Evolutionary conservation across 177 flowering plant species (phyloP), one percentile per base, ranked within the genome.

Genomic region (Vitis hybrid): DNA sequence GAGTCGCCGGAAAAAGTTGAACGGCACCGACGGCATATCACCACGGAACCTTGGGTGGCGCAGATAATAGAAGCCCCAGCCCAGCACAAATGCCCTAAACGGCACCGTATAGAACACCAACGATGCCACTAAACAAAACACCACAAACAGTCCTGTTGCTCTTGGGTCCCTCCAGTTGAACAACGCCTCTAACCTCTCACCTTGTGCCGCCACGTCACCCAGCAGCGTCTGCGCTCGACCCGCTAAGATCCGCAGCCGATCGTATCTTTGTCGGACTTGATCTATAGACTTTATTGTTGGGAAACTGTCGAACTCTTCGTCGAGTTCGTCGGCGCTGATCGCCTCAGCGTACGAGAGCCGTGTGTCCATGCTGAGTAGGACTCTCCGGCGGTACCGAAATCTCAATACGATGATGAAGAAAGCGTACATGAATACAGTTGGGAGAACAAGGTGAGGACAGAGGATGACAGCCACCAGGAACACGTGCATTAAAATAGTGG

Each of bases 21-120:
- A 31, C 10, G 93, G 85, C 26, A 83, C 84, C 0, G 97, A 81
- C 5, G 99, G 98, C 97, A 90, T 85, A 77, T 90, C 93, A 49
- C 70, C 88, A 0, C 98, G 85, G 70, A 96, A 96, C 85, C 93
- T 80, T 0, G 99, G 99, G 79, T 94, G 99, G 16, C 99, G 86
- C 63, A 96, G 60, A 75, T 84, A 87, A 70, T 90, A 92, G 68
- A 96, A 87, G 2, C 96, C 97, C 2, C 65, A 71, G 1, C 81
- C 80, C 69, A 94, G 51, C 63, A 86, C 72, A 26, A 94, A 69
- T 0, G 74, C 87, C 83, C 81, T 86, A 62, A 89, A 89, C 0
- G 99, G 98, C 62, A 90, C 89, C 20, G 65, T 83, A 55, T 94
- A 96, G 62, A 94, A 83, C 9, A 87, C 19, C 67, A 93, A 18